These are phyloP conservation scores for Hondaea fermentalgiana DNA, from an alignment of 108 stramenopile species.

Conservation along the genomic window DNA sequence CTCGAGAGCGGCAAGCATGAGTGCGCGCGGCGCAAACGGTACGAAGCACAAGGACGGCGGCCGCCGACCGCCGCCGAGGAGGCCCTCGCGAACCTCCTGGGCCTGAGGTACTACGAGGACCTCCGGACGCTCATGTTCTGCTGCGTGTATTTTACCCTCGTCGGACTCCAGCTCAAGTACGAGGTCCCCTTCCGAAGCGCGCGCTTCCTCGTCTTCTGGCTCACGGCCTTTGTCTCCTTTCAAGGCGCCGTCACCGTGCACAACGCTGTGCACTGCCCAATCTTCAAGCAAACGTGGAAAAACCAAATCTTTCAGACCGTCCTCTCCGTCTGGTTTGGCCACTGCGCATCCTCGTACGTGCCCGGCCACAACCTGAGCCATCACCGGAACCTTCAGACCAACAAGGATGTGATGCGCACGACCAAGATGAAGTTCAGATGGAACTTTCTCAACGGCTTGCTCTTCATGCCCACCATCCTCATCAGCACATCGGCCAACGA, in stretches of 20 bases:
- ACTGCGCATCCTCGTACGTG: slow-evolving; percentile 17
- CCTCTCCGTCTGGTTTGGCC: slow-evolving; percentile 5
- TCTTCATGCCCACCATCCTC: slow-evolving; percentile 14
- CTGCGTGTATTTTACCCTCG: not conserved
- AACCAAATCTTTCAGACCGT: not conserved
- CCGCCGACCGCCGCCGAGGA: not conserved
- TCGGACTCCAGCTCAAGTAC: not conserved
- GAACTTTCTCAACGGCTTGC: not conserved
- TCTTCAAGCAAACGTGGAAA: slow-evolving; percentile 3
- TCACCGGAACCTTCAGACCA: not conserved
- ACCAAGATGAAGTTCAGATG: slow-evolving; percentile 14
- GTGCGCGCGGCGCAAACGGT: not conserved
- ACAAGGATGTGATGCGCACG: slow-evolving; percentile 9
- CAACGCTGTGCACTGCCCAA: slow-evolving; percentile 10
- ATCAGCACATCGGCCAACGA: not conserved
- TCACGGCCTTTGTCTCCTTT: not conserved
- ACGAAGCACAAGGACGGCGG: not conserved
- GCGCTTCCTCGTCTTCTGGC: not conserved
- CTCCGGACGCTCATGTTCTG: slow-evolving; percentile 1
- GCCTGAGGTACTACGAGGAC: slow-evolving; percentile 12
- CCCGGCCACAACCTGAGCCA: slow-evolving; percentile 8
- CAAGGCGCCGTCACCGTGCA: not conserved
- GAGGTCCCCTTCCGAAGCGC: not conserved
- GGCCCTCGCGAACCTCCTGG: not conserved
- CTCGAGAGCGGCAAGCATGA: too few species aligned